Percentiles rank a stretch among this genome's conserved stretches.
Evolutionary conservation across 169 alveolate species (phyloP).

Genomic region (Plasmodium fragile): DNA sequence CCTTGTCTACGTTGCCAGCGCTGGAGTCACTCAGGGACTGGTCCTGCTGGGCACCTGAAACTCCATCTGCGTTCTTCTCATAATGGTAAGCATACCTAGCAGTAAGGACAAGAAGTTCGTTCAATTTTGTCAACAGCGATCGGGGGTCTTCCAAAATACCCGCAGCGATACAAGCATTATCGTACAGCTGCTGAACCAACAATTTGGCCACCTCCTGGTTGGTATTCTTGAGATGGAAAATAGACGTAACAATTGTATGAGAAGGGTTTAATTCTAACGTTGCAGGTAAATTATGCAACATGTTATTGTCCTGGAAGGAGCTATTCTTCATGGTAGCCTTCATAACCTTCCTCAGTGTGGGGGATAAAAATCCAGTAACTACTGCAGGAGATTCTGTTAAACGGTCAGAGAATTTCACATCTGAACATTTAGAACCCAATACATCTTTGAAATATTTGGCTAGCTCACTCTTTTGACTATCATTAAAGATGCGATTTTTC

Average conservation of each 20-base stretch:
- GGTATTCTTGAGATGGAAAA: conserved; percentile 81
- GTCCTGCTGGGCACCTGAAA: conserved; percentile 7
- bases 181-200: conserved; percentile 87
- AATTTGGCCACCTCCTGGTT: conserved; percentile 87
- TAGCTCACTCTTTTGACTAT: conserved; percentile 64
- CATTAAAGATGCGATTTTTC: conserved; percentile 72
- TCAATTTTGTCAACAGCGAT: conserved; percentile 87
- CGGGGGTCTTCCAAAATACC: conserved; percentile 94
- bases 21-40: not conserved
- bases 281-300: conserved; percentile 84
- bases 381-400: conserved; percentile 92
- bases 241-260: conserved; percentile 81
- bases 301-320: conserved; percentile 81
- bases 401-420: conserved; percentile 91
- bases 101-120: conserved; percentile 85
- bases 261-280: conserved; percentile 90
- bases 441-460: conserved; percentile 74
- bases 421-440: conserved; percentile 84
- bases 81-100: conserved; percentile 87
- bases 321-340: conserved; percentile 87
- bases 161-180: conserved; percentile 94
- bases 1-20: not conserved
- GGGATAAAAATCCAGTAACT: conserved; percentile 90
- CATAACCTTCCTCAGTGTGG: conserved; percentile 89
- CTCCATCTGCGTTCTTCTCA: conserved; percentile 30